A percentile compares a stretch with the other conserved stretches of the same genome.
phyloP scores from a whole-genome alignment of 441 rosid genomes.

The Adansonia grandidieri region DNA sequence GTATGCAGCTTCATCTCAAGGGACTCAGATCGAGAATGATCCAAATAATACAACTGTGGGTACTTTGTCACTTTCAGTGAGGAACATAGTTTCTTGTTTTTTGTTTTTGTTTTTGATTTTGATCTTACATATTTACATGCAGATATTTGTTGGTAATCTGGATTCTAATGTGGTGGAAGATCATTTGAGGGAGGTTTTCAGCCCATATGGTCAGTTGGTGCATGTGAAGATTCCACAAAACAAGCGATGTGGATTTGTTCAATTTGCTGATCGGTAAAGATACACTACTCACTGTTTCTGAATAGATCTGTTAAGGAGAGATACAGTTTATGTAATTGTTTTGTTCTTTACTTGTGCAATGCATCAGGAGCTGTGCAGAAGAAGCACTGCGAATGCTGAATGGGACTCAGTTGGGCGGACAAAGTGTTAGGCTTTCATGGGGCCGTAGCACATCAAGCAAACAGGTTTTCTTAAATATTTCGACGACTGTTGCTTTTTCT shows the following conservation, averaged over 20 bases:
- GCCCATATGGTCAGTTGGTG: slow-evolving; percentile 76
- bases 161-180: slow-evolving; percentile 72
- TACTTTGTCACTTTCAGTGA: slow-evolving; percentile 33
- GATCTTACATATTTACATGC: slow-evolving; percentile 28
- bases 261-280: slow-evolving; percentile 76
- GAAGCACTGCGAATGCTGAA: slow-evolving; percentile 73
- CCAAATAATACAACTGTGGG: slow-evolving; percentile 93
- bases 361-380: slow-evolving; percentile 82
- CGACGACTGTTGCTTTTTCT: neutral
- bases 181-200: slow-evolving; percentile 69
- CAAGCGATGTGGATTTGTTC: slow-evolving; percentile 96
- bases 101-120: slow-evolving; percentile 13
- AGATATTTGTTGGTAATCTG: slow-evolving; percentile 87
- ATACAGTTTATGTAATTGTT: neutral
- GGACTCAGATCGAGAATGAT: slow-evolving; percentile 66
- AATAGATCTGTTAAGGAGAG: neutral
- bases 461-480: slow-evolving; percentile 51
- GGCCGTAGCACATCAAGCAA: slow-evolving; percentile 90
- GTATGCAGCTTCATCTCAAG: slow-evolving; percentile 76
- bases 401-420: slow-evolving; percentile 79
- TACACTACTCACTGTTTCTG: slow-evolving; percentile 10
- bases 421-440: slow-evolving; percentile 89
- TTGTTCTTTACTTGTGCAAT: slow-evolving; percentile 20
- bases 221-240: slow-evolving; percentile 93
- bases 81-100: neutral